Evolutionary conservation across 441 rosid genomes (phyloP).

Genomic region (Syzygium syzygioides): DNA sequence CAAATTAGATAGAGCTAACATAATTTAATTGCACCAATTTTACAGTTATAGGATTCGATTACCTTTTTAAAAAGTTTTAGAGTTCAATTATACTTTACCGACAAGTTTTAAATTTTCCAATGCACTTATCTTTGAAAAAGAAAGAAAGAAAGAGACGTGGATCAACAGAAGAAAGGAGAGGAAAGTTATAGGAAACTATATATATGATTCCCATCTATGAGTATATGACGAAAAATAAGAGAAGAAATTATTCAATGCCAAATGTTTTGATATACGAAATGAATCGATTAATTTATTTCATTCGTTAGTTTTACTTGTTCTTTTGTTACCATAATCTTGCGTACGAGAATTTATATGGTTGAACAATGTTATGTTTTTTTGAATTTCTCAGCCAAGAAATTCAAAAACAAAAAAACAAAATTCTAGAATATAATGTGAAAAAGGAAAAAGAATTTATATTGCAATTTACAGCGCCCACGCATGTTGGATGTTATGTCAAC

Average conservation of each 20-base stretch:
- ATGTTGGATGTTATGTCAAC: neutral
- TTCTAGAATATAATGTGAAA: neutral
- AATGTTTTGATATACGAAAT: neutral
- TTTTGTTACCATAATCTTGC: neutral
- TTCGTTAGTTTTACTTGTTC: neutral
- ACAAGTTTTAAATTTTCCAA: no score
- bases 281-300: neutral
- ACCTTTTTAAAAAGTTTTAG: no score
- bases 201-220: neutral
- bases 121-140: no score
- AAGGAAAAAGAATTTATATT: neutral
- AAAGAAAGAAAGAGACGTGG: neutral
- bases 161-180: neutral
- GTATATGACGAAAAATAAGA: neutral
- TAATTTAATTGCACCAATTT: no score
- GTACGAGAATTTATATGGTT: neutral
- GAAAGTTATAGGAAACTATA: neutral
- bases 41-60: no score
- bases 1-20: no score
- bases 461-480: neutral
- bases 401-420: neutral
- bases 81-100: no score
- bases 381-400: neutral
- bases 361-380: neutral
- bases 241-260: neutral